Evolutionary conservation across 257 asterid genomes (phyloP).

Genomic region (Solanum paucissectum): DNA sequence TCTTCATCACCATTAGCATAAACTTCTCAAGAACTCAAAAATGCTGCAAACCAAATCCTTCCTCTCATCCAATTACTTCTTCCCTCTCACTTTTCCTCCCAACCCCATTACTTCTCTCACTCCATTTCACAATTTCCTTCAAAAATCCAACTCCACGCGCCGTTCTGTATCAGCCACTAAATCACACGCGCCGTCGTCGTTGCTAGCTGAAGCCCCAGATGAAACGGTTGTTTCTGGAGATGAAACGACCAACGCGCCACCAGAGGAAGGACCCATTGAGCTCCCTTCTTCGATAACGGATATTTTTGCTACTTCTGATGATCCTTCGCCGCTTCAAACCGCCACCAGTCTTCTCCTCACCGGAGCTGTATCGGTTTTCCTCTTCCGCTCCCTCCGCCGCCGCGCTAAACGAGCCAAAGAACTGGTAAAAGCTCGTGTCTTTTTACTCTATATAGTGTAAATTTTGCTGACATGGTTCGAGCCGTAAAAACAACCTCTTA

Average conservation of each 20-base stretch:
- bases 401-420: constrained; percentile 81
- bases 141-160: neutral
- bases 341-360: constrained; percentile 90
- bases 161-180: constrained; percentile 7
- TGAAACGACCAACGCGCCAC: neutral
- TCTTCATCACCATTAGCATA: neutral
- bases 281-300: constrained; percentile 39
- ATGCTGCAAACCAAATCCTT: constrained; percentile 15
- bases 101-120: neutral
- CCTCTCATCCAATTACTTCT: constrained; percentile 5
- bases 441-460: neutral
- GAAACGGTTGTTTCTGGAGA: neutral
- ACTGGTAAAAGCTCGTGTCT: constrained; percentile 18
- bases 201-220: constrained; percentile 11
- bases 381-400: constrained; percentile 84
- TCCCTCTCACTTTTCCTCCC: neutral
- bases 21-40: neutral
- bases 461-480: neutral
- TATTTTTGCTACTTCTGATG: constrained; percentile 34
- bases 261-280: constrained; percentile 60
- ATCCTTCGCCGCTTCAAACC: constrained; percentile 57
- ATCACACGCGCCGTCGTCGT: constrained; percentile 12
- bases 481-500: no score
- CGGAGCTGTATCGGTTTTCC: constrained; percentile 64
- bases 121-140: neutral